Base-by-base conservation (phyloP, 371 early-diverging fungal species). In the Cokeromyces recurvatus region DNA sequence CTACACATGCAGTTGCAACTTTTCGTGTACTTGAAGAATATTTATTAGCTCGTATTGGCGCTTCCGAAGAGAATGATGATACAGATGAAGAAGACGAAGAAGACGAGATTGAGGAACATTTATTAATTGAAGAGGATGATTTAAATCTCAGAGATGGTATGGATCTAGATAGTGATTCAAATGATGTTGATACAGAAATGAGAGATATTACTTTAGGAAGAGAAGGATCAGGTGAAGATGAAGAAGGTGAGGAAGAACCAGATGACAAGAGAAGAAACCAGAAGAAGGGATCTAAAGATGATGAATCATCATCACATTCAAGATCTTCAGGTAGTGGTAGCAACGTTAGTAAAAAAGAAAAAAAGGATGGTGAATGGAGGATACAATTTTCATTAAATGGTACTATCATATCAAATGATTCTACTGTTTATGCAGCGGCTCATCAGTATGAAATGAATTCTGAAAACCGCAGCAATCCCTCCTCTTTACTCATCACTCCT, bases 1-100 rank as follows among this genome's bases (percentile, higher is more conserved):
- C 87, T 5, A 85, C 92, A 11, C 92, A 93, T 64, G 91, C 94
- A 4, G 78, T 92, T 4, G 89, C 90, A 3, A 85, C 90, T 0
- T 88, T 90, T 62, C 72, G 81, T 35, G 81, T 82, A 1, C 52
- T 93, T 7, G 92, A 92, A 51, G 87, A 89, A 15, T 57, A 57
- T 21, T 21, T 57, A 8, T 36, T 57, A 2, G 38, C 57, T 15
- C 51, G 57, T 25, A 50, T 57, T 19, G 37, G 32, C 10, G 37
- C 47, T 32, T 31, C 53, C 0, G 0, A 21, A 7, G 15, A 22
- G 7, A 16, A 27, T 40, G 45, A 46, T 21, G 46, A 41, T 25
- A 43, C 45, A 14, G 64, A 69, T 3, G 64, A 58, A 0, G 66
- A 60, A 0, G 62, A 58, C 3, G 53, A 53, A 0, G 50, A 58